Base-by-base conservation (phyloP, 106 monocot species). In the Dactylorhiza incarnata region DNA sequence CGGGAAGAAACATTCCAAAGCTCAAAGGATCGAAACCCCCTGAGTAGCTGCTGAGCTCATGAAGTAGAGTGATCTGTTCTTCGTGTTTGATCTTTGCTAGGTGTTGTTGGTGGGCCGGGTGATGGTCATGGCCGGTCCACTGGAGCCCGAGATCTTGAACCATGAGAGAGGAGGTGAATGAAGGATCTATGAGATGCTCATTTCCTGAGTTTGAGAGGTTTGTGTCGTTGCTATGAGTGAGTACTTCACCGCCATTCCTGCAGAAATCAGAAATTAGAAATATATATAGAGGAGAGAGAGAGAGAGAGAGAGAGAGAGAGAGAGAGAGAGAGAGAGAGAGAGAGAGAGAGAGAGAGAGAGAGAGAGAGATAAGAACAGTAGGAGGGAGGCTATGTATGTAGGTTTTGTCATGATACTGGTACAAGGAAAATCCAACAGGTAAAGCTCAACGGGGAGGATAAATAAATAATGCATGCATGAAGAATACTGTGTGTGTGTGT, bases 91-190 rank as follows among this genome's bases (percentile, higher is more conserved):
- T 47, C 16, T 71, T 71, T 8, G 19, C 17, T 46, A 16, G 19
- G 7, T 71, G 71, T 48, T 19, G 37, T 25, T 62, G 65, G 16
- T 56, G 56, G 6, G 56, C 9, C 19, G 56, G 19, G 56, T 17
- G 17, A 3, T 19, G 56, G 56, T 9, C 7, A 56, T 56, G 56
- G 65, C 7, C 4, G 65, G 10, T 26, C 80, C 81, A 77, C 13
- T 74, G 78, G 48, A 81, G 46, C 22, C 82, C 82, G 14, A 82
- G 15, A 19, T 85, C 85, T 37, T 78, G 72, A 44, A 79, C 55
- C 71, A 85, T 71, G 77, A 73, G 54, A 24, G 76, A 50, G 45
- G 7, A 3, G 0, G 24, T 26, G 23, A 48, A 23, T 12, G 58
- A 20, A 19, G 72, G 77, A 43, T 59, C 69, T 17, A 15, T 25